These are phyloP conservation scores for Auriscalpium microsporum DNA, from an alignment of 768 basidiomycete genomes.

Conservation along the genomic window DNA sequence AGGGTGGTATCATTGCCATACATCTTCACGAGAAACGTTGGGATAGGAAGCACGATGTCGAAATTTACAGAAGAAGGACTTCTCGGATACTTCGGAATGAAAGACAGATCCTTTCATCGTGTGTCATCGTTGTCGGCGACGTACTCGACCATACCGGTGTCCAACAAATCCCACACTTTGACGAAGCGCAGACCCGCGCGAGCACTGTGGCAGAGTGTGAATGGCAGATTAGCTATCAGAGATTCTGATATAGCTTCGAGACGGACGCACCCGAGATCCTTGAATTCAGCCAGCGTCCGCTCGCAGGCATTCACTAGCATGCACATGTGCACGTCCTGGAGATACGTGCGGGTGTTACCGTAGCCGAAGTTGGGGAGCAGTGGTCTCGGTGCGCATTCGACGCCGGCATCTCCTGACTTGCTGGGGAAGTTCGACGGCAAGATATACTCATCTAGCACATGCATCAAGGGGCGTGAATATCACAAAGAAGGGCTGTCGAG, in stretches of 20 bases:
- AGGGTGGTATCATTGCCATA: no score
- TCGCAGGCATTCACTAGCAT: constrained; percentile 32
- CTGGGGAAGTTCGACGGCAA: neutral
- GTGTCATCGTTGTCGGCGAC: neutral
- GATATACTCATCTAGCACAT: neutral
- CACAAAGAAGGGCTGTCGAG: neutral
- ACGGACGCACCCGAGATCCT: neutral
- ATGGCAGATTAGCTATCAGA: neutral
- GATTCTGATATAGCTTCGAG: neutral
- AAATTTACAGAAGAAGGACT: no score
- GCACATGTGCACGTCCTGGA: constrained; percentile 41
- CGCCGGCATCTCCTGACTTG: neutral
- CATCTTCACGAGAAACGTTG: no score
- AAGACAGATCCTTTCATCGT: neutral
- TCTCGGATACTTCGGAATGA: no score
- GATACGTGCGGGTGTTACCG: constrained; percentile 31
- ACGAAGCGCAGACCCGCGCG: neutral
- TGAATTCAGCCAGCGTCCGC: constrained; percentile 32
- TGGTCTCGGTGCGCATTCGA: constrained; percentile 31
- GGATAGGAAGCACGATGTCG: no score
- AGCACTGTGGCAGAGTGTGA: neutral
- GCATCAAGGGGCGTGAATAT: neutral
- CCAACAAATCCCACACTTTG: neutral
- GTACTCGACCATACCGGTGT: neutral
- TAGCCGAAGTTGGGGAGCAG: constrained; percentile 41